phyloP scores from a whole-genome alignment of 208 protist genomes.

The Leptomonas pyrrhocoris region DNA sequence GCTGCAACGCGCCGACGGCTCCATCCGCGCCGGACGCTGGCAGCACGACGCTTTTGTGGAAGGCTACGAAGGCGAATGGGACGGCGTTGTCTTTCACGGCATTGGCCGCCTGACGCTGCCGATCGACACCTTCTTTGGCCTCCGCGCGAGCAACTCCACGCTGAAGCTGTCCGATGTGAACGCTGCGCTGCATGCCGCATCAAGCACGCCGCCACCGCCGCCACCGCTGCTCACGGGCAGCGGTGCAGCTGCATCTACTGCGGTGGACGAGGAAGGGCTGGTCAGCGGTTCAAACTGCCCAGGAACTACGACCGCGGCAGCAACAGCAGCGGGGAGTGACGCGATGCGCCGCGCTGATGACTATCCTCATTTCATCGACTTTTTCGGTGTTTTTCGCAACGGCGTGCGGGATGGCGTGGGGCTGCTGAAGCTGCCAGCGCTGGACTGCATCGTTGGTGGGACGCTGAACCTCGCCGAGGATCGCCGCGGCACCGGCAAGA shows the following conservation, averaged over 20 bases:
- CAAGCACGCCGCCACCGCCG: not conserved
- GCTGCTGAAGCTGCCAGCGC: conserved; percentile 58
- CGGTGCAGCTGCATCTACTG: not conserved
- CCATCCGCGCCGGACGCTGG: conserved; percentile 72
- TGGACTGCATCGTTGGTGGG: conserved; percentile 31
- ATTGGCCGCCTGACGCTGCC: conserved; percentile 60
- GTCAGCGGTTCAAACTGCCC: not conserved
- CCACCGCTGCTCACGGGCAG: not conserved
- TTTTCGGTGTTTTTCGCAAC: conserved; percentile 81
- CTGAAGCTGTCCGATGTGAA: conserved; percentile 27
- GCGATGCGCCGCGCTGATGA: conserved; percentile 14
- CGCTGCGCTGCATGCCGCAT: conserved; percentile 2
- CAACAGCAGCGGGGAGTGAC: not conserved
- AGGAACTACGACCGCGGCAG: not conserved
- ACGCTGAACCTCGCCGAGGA: conserved; percentile 16
- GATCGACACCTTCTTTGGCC: conserved; percentile 48
- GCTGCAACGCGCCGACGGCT: conserved; percentile 52
- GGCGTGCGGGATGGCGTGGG: conserved; percentile 74
- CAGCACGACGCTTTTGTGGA: conserved; percentile 64
- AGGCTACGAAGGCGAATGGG: conserved; percentile 90
- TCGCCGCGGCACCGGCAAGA: conserved; percentile 6
- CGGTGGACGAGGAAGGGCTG: not conserved
- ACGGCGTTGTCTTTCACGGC: conserved; percentile 68
- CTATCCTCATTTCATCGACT: conserved; percentile 49
- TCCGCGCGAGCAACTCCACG: conserved; percentile 25